These are phyloP conservation scores for Pseudocercospora ulei DNA, from an alignment of 2,329 filamentous ascomycete genomes.

Conservation along the genomic window DNA sequence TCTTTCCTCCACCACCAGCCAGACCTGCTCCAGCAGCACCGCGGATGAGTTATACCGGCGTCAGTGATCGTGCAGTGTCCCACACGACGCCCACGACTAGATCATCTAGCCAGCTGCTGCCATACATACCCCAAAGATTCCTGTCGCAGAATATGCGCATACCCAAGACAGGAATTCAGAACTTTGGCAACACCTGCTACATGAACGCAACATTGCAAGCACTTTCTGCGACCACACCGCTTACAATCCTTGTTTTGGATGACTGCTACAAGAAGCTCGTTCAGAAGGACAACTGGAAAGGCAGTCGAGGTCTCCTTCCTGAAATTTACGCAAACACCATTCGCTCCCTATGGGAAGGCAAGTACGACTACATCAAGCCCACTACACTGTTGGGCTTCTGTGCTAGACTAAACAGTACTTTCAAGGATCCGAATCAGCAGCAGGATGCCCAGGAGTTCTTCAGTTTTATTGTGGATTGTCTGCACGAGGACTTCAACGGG, in stretches of 20 bases:
- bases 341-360: constrained; percentile 53
- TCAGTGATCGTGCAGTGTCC: constrained; percentile 50
- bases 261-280: constrained; percentile 53
- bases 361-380: constrained; percentile 41
- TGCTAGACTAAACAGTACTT: constrained; percentile 54
- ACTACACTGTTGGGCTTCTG: constrained; percentile 51
- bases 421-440: constrained; percentile 50
- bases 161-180: constrained; percentile 64
- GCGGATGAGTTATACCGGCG: constrained; percentile 66
- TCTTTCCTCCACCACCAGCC: constrained; percentile 36
- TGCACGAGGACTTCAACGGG: constrained; percentile 78
- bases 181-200: constrained; percentile 77
- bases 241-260: constrained; percentile 56
- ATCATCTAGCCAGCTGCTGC: constrained; percentile 35
- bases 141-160: constrained; percentile 40
- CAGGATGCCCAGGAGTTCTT: constrained; percentile 91
- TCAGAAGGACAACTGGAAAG: constrained; percentile 54
- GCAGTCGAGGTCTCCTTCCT: constrained; percentile 53
- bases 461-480: constrained; percentile 66
- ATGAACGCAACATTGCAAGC: constrained; percentile 86
- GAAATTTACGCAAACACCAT: constrained; percentile 54
- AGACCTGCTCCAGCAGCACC: constrained; percentile 51
- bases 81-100: constrained; percentile 32
- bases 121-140: constrained; percentile 41
- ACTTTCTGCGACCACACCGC: constrained; percentile 58